Evolutionary conservation across 2,329 filamentous ascomycete genomes (phyloP), one percentile per base, ranked within the genome.

Genomic region (Exophiala lecanii-corni): DNA sequence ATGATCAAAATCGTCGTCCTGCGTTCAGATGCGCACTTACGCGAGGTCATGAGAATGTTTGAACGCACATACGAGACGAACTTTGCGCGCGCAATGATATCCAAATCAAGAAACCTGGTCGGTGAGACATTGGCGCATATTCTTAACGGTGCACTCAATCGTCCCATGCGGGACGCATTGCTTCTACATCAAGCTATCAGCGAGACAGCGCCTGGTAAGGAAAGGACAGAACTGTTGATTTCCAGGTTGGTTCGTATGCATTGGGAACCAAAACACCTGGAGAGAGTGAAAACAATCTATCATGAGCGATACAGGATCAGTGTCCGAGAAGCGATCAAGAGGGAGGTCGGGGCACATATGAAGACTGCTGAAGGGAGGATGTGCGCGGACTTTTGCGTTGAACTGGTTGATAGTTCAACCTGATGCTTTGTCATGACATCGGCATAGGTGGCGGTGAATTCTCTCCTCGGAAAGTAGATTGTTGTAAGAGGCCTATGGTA

Each of bases 121-220:
- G 92, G 92, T 52, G 92, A 98, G 69, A 81, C 94, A 15, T 80
- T 97, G 26, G 87, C 89, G 0, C 92, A 97, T 65, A 87, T 97
- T 56, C 82, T 98, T 59, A 96, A 97, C 67, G 92, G 92, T 58
- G 82, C 94, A 44, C 94, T 97, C 70, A 97, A 97, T 69, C 86
- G 86, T 46, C 89, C 92, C 4, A 88, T 94, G 50, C 86, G 92
- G 42, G 92, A 97, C 63, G 88, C 91, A 2, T 76, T 96, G 26
- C 81, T 97, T 2, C 73, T 98, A 2, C 82, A 94, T 64, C 92
- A 97, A 68, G 91, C 92, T 2, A 80, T 97, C 53, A 84, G 81
- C 15, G 78, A 84, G 34, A 82, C 83, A 3, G 78, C 75, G 2
- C 80, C 82, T 2, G 78, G 76, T 52, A 78, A 78, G 51, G 86